These are phyloP conservation scores for Tylopilus plumbeoviolaceoides DNA, from an alignment of 768 basidiomycete species.

Conservation along the genomic window DNA sequence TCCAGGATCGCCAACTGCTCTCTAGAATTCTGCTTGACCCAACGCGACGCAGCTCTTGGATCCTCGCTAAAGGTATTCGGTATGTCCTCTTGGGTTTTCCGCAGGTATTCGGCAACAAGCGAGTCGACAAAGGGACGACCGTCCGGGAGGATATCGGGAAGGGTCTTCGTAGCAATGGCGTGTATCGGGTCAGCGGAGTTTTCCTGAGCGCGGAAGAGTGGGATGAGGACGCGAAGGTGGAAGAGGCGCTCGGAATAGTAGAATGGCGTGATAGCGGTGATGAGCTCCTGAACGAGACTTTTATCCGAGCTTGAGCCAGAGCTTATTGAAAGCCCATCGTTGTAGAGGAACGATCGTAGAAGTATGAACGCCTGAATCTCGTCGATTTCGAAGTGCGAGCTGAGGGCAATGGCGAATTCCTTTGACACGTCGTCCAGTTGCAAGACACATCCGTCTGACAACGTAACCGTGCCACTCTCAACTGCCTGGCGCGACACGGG, in stretches of 20 bases:
- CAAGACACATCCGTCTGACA: conserved; percentile 62
- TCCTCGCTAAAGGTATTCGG: conserved; percentile 45
- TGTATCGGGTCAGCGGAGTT: conserved; percentile 53
- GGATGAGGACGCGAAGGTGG: conserved; percentile 63
- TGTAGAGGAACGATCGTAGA: conserved; percentile 73
- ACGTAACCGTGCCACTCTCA: conserved; percentile 60
- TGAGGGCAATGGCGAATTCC: conserved; percentile 67
- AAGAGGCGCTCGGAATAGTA: conserved; percentile 78
- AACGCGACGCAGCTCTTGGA: conserved; percentile 55
- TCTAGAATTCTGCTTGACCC: conserved; percentile 70
- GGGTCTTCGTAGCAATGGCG: conserved; percentile 46
- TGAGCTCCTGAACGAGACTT: conserved; percentile 31
- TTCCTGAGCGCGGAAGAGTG: conserved; percentile 69
- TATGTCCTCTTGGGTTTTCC: conserved; percentile 46
- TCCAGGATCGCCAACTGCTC: conserved; percentile 83
- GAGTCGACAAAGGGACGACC: conserved; percentile 56
- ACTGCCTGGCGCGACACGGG: conserved; percentile 62
- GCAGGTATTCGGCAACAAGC: conserved; percentile 57
- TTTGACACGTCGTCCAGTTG: conserved; percentile 68
- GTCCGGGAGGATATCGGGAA: conserved; percentile 62
- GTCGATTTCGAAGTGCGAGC: conserved; percentile 70
- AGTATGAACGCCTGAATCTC: conserved; percentile 75
- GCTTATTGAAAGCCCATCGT: conserved; percentile 60
- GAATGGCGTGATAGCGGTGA: conserved; percentile 74
- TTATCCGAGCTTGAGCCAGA: conserved; percentile 43